phyloP scores from a whole-genome alignment of 495 filamentous ascomycete species.

The Antarctomyces pellizariae region DNA sequence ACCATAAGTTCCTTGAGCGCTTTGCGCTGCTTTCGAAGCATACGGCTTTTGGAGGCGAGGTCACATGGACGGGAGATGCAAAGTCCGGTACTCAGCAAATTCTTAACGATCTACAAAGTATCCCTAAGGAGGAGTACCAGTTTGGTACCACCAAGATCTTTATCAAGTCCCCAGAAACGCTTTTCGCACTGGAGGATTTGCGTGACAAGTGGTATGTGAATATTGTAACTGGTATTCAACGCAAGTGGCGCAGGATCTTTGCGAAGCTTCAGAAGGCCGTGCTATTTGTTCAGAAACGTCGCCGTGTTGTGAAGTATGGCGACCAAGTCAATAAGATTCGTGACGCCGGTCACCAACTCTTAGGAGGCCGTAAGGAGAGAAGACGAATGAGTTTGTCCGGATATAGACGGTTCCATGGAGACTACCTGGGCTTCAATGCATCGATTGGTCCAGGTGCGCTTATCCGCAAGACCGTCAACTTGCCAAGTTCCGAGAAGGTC shows the following conservation, averaged over 20 bases:
- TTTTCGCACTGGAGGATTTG: slow-evolving; percentile 96
- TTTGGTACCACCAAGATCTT: slow-evolving; percentile 95
- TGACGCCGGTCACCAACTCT: slow-evolving; percentile 69
- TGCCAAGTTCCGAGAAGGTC: slow-evolving; percentile 38
- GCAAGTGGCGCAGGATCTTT: slow-evolving; percentile 86
- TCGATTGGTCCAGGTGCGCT: slow-evolving; percentile 60
- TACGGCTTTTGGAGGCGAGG: slow-evolving; percentile 88
- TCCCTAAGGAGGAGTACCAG: slow-evolving; percentile 87
- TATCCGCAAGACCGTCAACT: slow-evolving; percentile 44
- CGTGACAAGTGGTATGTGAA: slow-evolving; percentile 96
- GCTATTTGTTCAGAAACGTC: slow-evolving; percentile 84
- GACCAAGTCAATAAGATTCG: slow-evolving; percentile 69
- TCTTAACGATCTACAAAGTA: slow-evolving; percentile 84
- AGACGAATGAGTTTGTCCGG: slow-evolving; percentile 76
- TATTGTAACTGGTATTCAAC: slow-evolving; percentile 94
- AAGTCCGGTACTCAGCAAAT: slow-evolving; percentile 82
- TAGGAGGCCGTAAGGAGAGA: slow-evolving; percentile 73
- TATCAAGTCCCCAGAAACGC: slow-evolving; percentile 92
- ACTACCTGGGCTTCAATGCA: slow-evolving; percentile 77
- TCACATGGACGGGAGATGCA: slow-evolving; percentile 78
- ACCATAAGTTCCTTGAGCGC: slow-evolving; percentile 93
- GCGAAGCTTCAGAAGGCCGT: slow-evolving; percentile 85
- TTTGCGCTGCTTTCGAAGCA: slow-evolving; percentile 92
- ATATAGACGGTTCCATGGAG: slow-evolving; percentile 77
- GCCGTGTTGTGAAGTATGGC: slow-evolving; percentile 64